phyloP scores from a whole-genome alignment of 768 basidiomycete species.

The Cyathus striatus region DNA sequence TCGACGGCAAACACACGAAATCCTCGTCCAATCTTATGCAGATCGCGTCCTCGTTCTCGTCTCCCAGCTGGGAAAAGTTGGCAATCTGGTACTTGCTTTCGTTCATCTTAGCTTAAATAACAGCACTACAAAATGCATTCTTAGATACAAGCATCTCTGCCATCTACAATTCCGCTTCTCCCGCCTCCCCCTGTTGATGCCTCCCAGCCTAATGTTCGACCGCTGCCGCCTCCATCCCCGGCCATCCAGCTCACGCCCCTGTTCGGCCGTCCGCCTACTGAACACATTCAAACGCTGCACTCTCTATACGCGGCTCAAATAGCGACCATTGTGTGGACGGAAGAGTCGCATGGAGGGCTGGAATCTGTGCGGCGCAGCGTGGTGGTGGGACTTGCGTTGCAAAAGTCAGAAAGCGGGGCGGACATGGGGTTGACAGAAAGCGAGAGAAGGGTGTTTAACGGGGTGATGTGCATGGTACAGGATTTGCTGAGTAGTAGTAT shows the following conservation, averaged over 20 bases:
- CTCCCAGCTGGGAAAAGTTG: conserved; percentile 89
- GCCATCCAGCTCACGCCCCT: conserved; percentile 74
- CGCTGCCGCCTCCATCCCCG: conserved; percentile 58
- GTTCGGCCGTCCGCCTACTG: conserved; percentile 69
- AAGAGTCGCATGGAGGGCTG: conserved; percentile 33
- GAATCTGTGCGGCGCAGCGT: conserved; percentile 50
- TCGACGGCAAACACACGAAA: conserved; percentile 65
- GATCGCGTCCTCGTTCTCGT: conserved; percentile 84
- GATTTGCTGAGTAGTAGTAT: conserved; percentile 22
- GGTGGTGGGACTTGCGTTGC: conserved; percentile 72
- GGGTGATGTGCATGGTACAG: conserved; percentile 44
- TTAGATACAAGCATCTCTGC: conserved; percentile 79
- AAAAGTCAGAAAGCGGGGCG: conserved; percentile 23
- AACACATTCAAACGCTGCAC: conserved; percentile 66
- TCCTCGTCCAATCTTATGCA: conserved; percentile 72
- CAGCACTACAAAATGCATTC: neutral
- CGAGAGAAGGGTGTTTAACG: conserved; percentile 42
- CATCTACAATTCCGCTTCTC: conserved; percentile 52
- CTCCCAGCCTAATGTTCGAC: conserved; percentile 21
- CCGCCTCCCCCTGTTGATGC: conserved; percentile 29
- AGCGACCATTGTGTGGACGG: conserved; percentile 76
- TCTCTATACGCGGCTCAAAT: conserved; percentile 84
- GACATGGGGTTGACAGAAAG: conserved; percentile 22
- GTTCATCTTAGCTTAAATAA: conserved; percentile 1
- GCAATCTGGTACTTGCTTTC: conserved; percentile 58